Evolutionary conservation across 2,329 filamentous ascomycete genomes (phyloP).

Genomic region (Acrocalymma vagum): DNA sequence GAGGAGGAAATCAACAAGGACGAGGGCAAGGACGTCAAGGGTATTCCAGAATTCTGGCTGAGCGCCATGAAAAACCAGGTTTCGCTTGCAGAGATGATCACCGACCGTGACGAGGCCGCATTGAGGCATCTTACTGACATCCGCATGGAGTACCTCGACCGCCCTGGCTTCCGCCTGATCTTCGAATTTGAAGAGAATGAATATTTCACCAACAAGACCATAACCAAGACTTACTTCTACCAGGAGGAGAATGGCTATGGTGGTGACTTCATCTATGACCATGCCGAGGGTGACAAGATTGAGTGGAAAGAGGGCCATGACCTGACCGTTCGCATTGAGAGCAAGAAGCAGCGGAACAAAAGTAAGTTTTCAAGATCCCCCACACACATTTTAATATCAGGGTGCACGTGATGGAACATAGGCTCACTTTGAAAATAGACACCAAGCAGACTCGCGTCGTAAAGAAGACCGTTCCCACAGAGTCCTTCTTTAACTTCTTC

Average conservation of each 20-base stretch:
- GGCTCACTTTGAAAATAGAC: no score
- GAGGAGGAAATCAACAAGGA: conserved; percentile 68
- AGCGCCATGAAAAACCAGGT: conserved; percentile 99
- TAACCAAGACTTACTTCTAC: conserved; percentile 99
- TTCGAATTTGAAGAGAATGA: conserved; percentile 97
- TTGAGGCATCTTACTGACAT: conserved; percentile 91
- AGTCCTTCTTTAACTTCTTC: conserved; percentile 99
- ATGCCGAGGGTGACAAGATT: conserved; percentile 97
- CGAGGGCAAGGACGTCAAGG: conserved; percentile 66
- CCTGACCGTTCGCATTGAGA: conserved; percentile 92
- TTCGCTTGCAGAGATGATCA: conserved; percentile 97
- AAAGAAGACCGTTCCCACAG: conserved; percentile 98
- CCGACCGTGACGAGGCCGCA: conserved; percentile 93
- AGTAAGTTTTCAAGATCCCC: conserved; percentile 67
- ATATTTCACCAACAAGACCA: conserved; percentile 95
- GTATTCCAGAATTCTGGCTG: conserved; percentile 99
- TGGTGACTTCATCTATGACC: conserved; percentile 99
- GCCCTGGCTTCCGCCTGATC: conserved; percentile 96
- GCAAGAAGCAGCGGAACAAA: conserved; percentile 99
- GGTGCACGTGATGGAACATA: no score
- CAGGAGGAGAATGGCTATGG: conserved; percentile 98
- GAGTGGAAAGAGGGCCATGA: conserved; percentile 96
- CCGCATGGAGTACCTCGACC: conserved; percentile 99
- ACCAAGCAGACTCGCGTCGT: conserved; percentile 99
- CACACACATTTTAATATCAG: conserved; percentile 19